A percentile compares a stretch with the other conserved stretches of the same genome.
phyloP scores from a whole-genome alignment of 2,329 filamentous ascomycete species.

The Penicillium digitatum region DNA sequence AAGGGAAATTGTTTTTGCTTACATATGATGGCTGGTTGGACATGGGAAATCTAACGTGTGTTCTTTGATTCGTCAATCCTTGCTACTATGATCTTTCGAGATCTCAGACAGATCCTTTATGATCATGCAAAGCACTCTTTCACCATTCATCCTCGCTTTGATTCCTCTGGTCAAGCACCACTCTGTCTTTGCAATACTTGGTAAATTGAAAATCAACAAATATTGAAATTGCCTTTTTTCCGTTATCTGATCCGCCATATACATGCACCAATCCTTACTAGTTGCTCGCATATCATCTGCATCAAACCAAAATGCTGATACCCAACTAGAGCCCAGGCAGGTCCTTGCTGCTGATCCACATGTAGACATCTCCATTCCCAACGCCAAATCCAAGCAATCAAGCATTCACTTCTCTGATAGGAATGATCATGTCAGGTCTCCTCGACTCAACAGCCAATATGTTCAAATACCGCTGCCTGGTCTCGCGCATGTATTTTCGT shows the following conservation, averaged over 20 bases:
- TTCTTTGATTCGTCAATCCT: background rate
- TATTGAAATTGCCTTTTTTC: background rate
- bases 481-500: constrained; percentile 29
- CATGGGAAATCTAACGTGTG: constrained; percentile 12
- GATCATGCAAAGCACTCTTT: background rate
- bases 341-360: background rate
- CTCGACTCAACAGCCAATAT: constrained; percentile 18
- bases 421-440: constrained; percentile 21
- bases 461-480: constrained; percentile 24
- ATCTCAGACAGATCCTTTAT: background rate
- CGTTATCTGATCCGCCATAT: background rate
- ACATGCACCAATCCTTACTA: background rate
- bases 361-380: background rate
- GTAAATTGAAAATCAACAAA: background rate
- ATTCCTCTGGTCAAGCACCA: background rate
- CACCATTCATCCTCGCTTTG: background rate
- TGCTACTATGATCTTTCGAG: background rate
- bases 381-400: constrained; percentile 1
- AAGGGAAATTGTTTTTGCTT: constrained; percentile 17
- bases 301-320: background rate
- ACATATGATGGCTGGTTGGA: constrained; percentile 15
- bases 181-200: background rate
- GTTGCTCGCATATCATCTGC: background rate
- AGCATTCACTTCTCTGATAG: constrained; percentile 11
- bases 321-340: background rate